These are phyloP conservation scores for Cladobotryum mycophilum DNA, from an alignment of 2,329 filamentous ascomycete genomes.

Conservation along the genomic window DNA sequence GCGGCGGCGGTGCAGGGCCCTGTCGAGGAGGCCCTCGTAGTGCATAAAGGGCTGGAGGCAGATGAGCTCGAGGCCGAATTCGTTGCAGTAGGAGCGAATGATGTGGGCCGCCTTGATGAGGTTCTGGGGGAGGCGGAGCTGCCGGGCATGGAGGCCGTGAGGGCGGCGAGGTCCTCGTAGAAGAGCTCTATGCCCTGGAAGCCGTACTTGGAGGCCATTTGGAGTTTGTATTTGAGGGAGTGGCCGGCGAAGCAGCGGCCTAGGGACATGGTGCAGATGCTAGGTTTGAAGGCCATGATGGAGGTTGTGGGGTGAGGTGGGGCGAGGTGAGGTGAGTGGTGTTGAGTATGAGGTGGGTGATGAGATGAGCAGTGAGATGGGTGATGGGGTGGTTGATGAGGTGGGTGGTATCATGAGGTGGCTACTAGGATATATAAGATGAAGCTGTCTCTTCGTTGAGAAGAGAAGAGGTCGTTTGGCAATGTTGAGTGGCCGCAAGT, in stretches of 20 bases:
- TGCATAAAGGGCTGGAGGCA: conserved; percentile 72
- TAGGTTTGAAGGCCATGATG: conserved; percentile 39
- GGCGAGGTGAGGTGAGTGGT: not conserved
- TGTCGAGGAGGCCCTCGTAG: conserved; percentile 67
- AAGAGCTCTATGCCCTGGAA: conserved; percentile 70
- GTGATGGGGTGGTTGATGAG: too few species aligned
- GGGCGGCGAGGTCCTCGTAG: conserved; percentile 65
- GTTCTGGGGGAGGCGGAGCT: conserved; percentile 28
- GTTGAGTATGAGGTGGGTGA: not conserved
- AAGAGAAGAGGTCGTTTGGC: too few species aligned
- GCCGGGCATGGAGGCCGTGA: conserved; percentile 43
- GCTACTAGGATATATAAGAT: too few species aligned
- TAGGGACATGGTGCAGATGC: conserved; percentile 71
- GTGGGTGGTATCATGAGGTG: too few species aligned
- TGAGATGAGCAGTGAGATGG: too few species aligned
- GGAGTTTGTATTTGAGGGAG: conserved; percentile 58
- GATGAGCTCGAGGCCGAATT: conserved; percentile 49
- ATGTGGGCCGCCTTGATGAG: conserved; percentile 52
- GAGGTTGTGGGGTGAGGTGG: too few species aligned
- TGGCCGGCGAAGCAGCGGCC: conserved; percentile 65
- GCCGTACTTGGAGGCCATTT: conserved; percentile 58
- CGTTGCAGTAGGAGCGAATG: conserved; percentile 51
- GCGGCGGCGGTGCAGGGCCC: conserved; percentile 48
- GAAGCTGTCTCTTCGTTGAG: too few species aligned
- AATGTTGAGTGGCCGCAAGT: too few species aligned